Evolutionary conservation across 805 yeast species (phyloP), one percentile per base, ranked within the genome.

Genomic region (Candida ovalis): DNA sequence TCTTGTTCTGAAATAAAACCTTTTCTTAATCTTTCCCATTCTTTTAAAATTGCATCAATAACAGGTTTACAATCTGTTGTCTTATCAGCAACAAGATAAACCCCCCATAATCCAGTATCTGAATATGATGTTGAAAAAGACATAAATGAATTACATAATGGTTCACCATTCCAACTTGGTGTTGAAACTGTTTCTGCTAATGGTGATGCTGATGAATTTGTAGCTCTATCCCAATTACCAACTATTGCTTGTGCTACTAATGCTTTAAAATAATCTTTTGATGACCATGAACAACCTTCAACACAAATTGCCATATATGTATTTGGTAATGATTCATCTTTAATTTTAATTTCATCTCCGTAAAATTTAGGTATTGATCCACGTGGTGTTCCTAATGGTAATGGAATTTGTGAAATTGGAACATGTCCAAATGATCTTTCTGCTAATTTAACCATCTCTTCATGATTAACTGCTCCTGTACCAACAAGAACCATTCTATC

Each of bases 401-500:
- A 74, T 7, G 84, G 82, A 28, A 73, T 68, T 21, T 72, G 69
- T 15, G 83, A 73, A 10, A 72, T 49, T 43, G 81, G 77, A 43
- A 87, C 77, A 58, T 82, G 85, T 12, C 88, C 88, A 66, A 94
- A 94, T 61, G 81, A 78, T 64, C 80, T 73, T 55, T 83, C 76
- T 3, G 97, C 98, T 50, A 82, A 75, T 54, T 74, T 62, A 23
- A 90, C 96, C 47, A 94, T 78, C 54, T 85, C 82, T 7, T 84
- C 86, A 70, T 94, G 99, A 59, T 88, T 81, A 22, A 94, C 95
- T 40, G 91, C 85, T 21, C 99, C 99, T 1, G 95, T 90, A 38
- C 97, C 98, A 37, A 91, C 96, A n/a, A 94, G 75, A 1, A 94
- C 98, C 98, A 94, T 94, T 62, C 98, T 77, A 70, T 94, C 97